Evolutionary conservation across 495 filamentous ascomycete species (phyloP), one percentile per base, ranked within the genome.

Genomic region (Pyronema omphalodes): DNA sequence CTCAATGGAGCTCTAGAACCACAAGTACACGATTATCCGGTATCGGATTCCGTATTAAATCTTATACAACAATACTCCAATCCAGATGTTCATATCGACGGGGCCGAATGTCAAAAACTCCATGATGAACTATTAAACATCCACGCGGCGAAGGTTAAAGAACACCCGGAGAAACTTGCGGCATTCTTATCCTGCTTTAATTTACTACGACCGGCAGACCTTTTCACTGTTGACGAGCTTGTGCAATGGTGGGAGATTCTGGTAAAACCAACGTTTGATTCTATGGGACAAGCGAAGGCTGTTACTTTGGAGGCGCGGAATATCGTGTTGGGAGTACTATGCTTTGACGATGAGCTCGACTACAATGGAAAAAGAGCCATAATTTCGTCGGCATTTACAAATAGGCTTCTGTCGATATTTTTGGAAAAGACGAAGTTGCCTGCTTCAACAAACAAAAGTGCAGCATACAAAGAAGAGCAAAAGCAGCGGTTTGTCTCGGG

Each of bases 171-270:
- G 39, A 76, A 73, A 53, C 73, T 75, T 60, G 76, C 75, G 3
- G 62, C 73, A 9, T 87, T 86, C 65, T 67, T 86, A 40, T 69
- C 71, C 37, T 70, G 78, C 35, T 69, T 86, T 35, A 70, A 73
- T 12, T 69, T 70, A 37, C 69, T 86, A 17, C 74, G 74, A 17
- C 81, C 80, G 4, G 71, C 71, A 4, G 70, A 86, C 36, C 68
- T 66, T 19, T 43, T 43, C 17, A 71, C 75, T 1, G 70, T 75
- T 3, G 71, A 67, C 14, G 71, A 73, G 52, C 62, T 78, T 36
- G 60, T 76, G 45, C 71, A 79, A 59, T 86, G 83, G 83, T 83
- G 81, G 75, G 74, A 79, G 9, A 70, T 73, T 59, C 68, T 83
- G 37, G 67, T 82, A 23, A 68, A 71, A 49, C 77, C 78, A 3